Conservation (phyloP, 768 basidiomycete species). For the Infundibulicybe gibba region DNA sequence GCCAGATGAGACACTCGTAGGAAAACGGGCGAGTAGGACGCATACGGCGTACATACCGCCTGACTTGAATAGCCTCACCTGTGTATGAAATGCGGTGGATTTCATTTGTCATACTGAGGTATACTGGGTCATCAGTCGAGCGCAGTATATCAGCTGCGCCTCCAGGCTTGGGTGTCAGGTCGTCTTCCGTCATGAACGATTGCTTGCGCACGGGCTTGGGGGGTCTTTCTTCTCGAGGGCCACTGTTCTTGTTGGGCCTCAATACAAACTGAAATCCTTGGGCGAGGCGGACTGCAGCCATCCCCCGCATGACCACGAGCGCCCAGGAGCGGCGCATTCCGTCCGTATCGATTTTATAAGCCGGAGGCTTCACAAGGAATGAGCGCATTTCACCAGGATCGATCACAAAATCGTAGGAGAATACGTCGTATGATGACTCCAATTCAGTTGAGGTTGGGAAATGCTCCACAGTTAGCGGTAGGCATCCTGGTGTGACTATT, state of each 20-base stretch:
- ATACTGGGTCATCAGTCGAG: slow-evolving; percentile 69
- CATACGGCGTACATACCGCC: slow-evolving; percentile 78
- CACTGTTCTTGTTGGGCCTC: slow-evolving; percentile 24
- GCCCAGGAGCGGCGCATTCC: slow-evolving; percentile 70
- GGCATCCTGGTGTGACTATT: slow-evolving; percentile 78
- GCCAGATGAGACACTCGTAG: slow-evolving; percentile 94
- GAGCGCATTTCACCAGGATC: slow-evolving; percentile 83
- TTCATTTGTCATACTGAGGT: slow-evolving; percentile 92
- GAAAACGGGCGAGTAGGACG: slow-evolving; percentile 57
- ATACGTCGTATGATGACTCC: slow-evolving; percentile 73
- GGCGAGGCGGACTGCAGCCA: slow-evolving; percentile 88
- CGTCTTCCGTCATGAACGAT: slow-evolving; percentile 55
- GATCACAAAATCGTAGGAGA: slow-evolving; percentile 86
- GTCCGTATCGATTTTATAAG: slow-evolving; percentile 43
- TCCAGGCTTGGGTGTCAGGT: slow-evolving; percentile 46
- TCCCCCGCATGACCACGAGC: slow-evolving; percentile 81
- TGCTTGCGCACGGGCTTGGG: slow-evolving; percentile 43
- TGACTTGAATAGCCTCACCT: slow-evolving; percentile 86
- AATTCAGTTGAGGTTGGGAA: slow-evolving; percentile 77
- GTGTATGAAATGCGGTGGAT: slow-evolving; percentile 92
- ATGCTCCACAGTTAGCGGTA: slow-evolving; percentile 89
- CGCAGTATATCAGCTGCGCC: slow-evolving; percentile 67
- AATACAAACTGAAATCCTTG: slow-evolving; percentile 96
- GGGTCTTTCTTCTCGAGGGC: slow-evolving; percentile 22
- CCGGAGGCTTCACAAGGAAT: slow-evolving; percentile 74